A percentile compares a stretch with the other conserved stretches of the same genome.
Conservation (phyloP, 805 yeast species). For the Metschnikowia vanudenii region DNA sequence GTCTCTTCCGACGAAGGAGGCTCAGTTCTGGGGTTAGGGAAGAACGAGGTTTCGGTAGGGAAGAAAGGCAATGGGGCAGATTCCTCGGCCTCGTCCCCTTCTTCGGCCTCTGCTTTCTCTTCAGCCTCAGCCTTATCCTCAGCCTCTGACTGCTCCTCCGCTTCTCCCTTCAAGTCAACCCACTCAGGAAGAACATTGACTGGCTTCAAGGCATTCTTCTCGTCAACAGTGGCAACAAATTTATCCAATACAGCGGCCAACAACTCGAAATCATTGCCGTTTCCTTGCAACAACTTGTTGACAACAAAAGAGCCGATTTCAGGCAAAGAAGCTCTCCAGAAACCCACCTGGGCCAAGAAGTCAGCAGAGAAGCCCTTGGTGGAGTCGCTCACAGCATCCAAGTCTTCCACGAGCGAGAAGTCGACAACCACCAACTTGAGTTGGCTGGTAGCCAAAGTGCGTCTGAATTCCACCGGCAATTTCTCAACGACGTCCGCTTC, state of each 20-base stretch:
- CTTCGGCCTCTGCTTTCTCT: not conserved
- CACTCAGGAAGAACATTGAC: slow-evolving; percentile 34
- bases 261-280: slow-evolving; percentile 78
- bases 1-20: slow-evolving; percentile 32
- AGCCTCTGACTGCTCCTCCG: too few relatives aligned
- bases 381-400: slow-evolving; percentile 48
- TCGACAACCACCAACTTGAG: slow-evolving; percentile 60
- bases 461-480: slow-evolving; percentile 54
- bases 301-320: slow-evolving; percentile 63
- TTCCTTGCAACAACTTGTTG: slow-evolving; percentile 74
- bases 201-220: slow-evolving; percentile 41
- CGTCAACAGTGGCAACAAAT: slow-evolving; percentile 57
- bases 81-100: slow-evolving; percentile 22
- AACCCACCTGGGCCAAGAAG: slow-evolving; percentile 74
- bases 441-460: slow-evolving; percentile 50
- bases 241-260: slow-evolving; percentile 69
- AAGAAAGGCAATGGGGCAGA: slow-evolving; percentile 42
- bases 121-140: too few relatives aligned
- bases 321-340: slow-evolving; percentile 73
- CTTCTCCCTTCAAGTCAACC: slow-evolving; percentile 24
- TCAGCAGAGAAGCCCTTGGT: slow-evolving; percentile 71
- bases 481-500: slow-evolving; percentile 51
- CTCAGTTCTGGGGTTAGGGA: slow-evolving; percentile 53
- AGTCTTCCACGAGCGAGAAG: slow-evolving; percentile 58
- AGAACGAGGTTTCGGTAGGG: slow-evolving; percentile 63